Evolutionary conservation across 1,284 basidiomycete species (phyloP).

Genomic region (Mrakiaceae sp.): DNA sequence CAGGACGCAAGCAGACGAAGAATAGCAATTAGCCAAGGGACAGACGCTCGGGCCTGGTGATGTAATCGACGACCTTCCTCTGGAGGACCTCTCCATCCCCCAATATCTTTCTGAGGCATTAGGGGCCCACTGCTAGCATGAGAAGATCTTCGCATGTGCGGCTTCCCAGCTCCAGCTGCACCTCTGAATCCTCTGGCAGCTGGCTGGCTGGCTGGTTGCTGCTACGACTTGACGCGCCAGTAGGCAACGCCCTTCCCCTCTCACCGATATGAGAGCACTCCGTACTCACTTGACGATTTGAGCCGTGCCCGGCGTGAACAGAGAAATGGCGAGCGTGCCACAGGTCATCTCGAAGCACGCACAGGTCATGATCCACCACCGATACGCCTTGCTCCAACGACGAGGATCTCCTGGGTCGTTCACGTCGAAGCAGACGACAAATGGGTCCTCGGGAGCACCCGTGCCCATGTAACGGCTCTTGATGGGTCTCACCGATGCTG

Average conservation of each 20-base stretch:
- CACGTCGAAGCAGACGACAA: slow-evolving; percentile 1
- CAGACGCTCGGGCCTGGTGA: too few species aligned
- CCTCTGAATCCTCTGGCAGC: neutral
- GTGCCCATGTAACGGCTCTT: neutral
- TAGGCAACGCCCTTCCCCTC: too few species aligned
- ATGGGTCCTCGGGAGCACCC: neutral
- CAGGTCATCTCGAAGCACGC: slow-evolving; percentile 6
- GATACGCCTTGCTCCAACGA: neutral
- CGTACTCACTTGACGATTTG: neutral
- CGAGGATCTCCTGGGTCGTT: neutral
- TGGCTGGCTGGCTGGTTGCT: too few species aligned
- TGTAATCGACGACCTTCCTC: neutral
- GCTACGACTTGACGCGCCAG: too few species aligned
- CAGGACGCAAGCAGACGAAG: neutral
- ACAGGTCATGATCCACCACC: slow-evolving; percentile 6
- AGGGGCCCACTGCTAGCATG: neutral
- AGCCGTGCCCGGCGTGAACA: neutral
- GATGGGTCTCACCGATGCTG: neutral
- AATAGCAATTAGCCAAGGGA: neutral
- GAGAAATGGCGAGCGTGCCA: slow-evolving; percentile 5
- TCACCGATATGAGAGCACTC: neutral
- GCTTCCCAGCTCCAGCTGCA: neutral
- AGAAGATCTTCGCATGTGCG: neutral
- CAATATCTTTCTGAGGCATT: neutral
- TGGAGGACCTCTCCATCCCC: neutral